These are phyloP conservation scores for Scheffersomyces lignosus DNA, from an alignment of 805 yeast species.

Conservation along the genomic window DNA sequence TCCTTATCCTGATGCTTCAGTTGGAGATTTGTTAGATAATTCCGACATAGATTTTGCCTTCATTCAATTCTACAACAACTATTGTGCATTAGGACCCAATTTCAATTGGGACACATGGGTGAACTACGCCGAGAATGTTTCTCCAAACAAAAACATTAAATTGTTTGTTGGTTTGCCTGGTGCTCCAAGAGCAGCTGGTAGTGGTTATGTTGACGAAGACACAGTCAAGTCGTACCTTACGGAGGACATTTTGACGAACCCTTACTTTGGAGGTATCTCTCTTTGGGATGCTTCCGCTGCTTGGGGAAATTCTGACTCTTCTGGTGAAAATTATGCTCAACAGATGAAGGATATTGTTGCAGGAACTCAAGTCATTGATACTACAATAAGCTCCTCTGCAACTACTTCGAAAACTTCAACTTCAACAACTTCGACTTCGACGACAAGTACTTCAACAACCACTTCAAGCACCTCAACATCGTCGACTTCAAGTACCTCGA, in stretches of 20 bases:
- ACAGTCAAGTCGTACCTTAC: slow-evolving; percentile 14
- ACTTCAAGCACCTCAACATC: slow-evolving; percentile 1
- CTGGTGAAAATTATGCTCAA: slow-evolving; percentile 15
- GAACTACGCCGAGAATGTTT: slow-evolving; percentile 51
- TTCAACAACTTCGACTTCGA: slow-evolving; percentile 3
- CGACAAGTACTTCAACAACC: slow-evolving; percentile 1
- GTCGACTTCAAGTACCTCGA: slow-evolving; percentile 2
- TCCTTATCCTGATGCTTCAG: slow-evolving; percentile 69
- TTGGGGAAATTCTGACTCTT: slow-evolving; percentile 10
- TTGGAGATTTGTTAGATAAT: slow-evolving; percentile 32
- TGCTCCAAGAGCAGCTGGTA: slow-evolving; percentile 47
- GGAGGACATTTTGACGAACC: slow-evolving; percentile 14
- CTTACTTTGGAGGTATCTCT: slow-evolving; percentile 37
- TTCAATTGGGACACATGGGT: slow-evolving; percentile 77
- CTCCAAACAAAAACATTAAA: slow-evolving; percentile 71
- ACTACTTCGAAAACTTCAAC: slow-evolving; percentile 6
- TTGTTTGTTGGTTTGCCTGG: slow-evolving; percentile 73
- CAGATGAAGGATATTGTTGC: slow-evolving; percentile 17
- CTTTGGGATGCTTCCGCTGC: slow-evolving; percentile 40
- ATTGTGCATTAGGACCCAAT: slow-evolving; percentile 50
- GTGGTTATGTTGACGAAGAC: slow-evolving; percentile 47
- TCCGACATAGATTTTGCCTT: slow-evolving; percentile 78
- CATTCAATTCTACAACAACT: slow-evolving; percentile 88
- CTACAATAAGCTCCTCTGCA: slow-evolving; percentile 4
- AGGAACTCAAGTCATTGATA: slow-evolving; percentile 6